These are phyloP conservation scores for Teratosphaeria epicoccoides DNA, from an alignment of 2,329 filamentous ascomycete species.

Conservation along the genomic window DNA sequence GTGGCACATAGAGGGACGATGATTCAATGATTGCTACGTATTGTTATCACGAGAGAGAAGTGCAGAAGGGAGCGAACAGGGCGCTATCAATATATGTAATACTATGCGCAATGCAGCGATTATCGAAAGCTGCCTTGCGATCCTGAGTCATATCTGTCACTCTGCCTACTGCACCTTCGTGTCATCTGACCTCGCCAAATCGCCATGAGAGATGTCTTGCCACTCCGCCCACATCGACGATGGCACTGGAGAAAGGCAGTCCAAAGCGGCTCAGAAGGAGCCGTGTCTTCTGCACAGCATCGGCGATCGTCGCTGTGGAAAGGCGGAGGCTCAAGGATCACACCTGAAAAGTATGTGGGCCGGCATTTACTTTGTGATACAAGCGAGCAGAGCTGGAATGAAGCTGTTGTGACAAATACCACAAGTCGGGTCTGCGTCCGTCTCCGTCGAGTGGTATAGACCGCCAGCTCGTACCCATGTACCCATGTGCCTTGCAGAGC, in stretches of 20 bases:
- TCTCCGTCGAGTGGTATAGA: neutral
- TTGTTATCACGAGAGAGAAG: neutral
- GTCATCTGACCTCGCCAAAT: neutral
- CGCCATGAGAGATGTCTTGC: too few species aligned
- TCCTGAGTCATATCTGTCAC: neutral
- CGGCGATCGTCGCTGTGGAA: neutral
- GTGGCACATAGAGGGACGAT: conserved; percentile 45
- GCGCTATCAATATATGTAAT: neutral
- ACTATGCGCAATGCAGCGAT: neutral
- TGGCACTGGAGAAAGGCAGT: too few species aligned
- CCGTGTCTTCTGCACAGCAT: neutral
- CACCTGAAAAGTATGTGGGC: neutral
- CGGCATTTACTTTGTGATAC: neutral
- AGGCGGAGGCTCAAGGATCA: neutral
- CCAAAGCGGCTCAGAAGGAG: too few species aligned
- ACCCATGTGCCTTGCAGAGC: neutral
- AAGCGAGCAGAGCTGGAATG: neutral
- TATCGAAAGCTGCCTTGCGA: neutral
- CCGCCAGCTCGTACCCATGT: neutral
- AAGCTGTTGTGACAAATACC: neutral
- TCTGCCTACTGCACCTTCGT: neutral
- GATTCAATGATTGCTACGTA: neutral
- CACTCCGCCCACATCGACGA: too few species aligned
- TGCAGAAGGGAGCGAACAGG: neutral
- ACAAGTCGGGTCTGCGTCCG: neutral